phyloP scores from a whole-genome alignment of 768 basidiomycete genomes.

The Stropharia rugosoannulata region DNA sequence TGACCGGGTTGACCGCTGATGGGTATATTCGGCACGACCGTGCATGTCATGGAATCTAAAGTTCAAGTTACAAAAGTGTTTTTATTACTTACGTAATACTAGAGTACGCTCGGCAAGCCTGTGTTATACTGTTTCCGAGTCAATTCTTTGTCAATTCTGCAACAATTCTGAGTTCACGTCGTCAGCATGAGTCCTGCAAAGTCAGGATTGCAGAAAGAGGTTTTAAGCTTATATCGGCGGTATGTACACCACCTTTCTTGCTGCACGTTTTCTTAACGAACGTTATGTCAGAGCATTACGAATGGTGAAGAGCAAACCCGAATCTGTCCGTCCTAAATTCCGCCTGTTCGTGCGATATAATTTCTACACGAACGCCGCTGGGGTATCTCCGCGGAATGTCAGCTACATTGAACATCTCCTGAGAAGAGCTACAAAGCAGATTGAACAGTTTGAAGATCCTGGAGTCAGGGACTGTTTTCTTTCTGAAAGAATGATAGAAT shows the following conservation, averaged over 20 bases:
- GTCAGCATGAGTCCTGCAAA: slow-evolving; percentile 11
- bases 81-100: too few relatives aligned
- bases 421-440: slow-evolving; percentile 63
- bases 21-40: too few relatives aligned
- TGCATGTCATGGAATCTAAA: too few relatives aligned
- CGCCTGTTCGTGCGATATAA: slow-evolving; percentile 64
- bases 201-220: slow-evolving; percentile 55
- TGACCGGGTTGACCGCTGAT: too few relatives aligned
- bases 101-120: neutral
- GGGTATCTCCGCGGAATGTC: slow-evolving; percentile 64
- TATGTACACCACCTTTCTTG: slow-evolving; percentile 11
- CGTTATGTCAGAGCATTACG: slow-evolving; percentile 60
- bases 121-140: neutral
- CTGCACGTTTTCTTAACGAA: neutral
- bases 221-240: slow-evolving; percentile 47
- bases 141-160: neutral
- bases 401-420: slow-evolving; percentile 73
- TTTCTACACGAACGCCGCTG: slow-evolving; percentile 63
- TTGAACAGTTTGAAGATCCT: slow-evolving; percentile 67
- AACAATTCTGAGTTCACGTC: neutral
- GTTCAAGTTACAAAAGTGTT: too few relatives aligned
- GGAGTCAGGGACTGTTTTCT: slow-evolving; percentile 76
- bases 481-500: slow-evolving; percentile 66
- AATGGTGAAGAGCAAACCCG: slow-evolving; percentile 70
- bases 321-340: slow-evolving; percentile 59